Evolutionary conservation across 2,329 filamentous ascomycete genomes (phyloP), one percentile per base, ranked within the genome.

Genomic region (Aphanocladium album): DNA sequence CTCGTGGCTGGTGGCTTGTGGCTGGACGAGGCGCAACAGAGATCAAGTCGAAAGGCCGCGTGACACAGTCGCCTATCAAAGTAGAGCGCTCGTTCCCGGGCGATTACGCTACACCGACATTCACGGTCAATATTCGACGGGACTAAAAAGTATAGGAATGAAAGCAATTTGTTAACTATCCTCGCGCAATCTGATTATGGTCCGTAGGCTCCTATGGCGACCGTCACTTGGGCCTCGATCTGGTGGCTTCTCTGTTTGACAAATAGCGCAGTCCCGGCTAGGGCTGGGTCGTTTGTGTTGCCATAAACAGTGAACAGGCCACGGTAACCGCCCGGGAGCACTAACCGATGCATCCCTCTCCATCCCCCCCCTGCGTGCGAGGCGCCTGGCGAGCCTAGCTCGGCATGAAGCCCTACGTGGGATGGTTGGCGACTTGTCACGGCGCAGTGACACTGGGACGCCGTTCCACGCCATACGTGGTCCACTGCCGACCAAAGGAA

Each of bases 111-210:
- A n/a, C 53, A 46, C 27, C 23, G 6, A 23, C 37, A 17, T 17
- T 51, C 37, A 41, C 33, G 5, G 11, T 7, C 11, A 39, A 11
- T 12, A 14, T 14, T 37, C 7, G 30, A 30, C 5, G 4, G 23
- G 23, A 9, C 19, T 1, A 37, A 12, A 14, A 2, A 12, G n/a
- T 35, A 21, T 52, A 53, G 27, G 39, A 27, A 27, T 35, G 27
- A 37, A 53, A 50, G 11, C 57, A 59, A 59, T 59, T 37, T 53
- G 47, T 51, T 58, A 58, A 58, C 57, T 59, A 53, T 59, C 25
- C 37, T 43, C 46, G 57, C n/a, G 23, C 46, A 59, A 37, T 59
- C 47, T 52, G 46, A 11, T 37, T 11, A 45, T 53, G 46, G 49
- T 19, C 35, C 47, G 45, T n/a, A 46, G 49, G 57, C 35, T 59